Evolutionary conservation across 305 asterid species (phyloP), one percentile per base, ranked within the genome.

Genomic region (Euphrasia arctica): DNA sequence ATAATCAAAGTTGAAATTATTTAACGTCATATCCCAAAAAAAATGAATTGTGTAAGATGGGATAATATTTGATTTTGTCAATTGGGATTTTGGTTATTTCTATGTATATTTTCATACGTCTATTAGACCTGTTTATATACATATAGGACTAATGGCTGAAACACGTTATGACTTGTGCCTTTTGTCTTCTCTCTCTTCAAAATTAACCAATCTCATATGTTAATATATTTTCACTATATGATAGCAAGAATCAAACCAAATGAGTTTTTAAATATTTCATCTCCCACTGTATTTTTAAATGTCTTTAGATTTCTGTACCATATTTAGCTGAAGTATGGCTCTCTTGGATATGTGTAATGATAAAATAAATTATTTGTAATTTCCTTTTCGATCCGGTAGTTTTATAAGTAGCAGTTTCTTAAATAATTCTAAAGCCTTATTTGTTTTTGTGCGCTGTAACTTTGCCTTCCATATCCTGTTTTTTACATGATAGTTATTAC

Each of bases 311-410:
- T 9, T 55, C 2, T 39, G 54, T 18, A 43, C 12, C 47, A 49
- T 29, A 11, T 29, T 39, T 48, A 48, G 32, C n/a, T 61, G 9
- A 12, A 8, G 43, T 9, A 0, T 31, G 36, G 62, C 18, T 47
- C 60, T 69, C 28, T 32, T 45, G 52, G 52, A 5, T 62, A 25
- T 67, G 50, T 9, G 10, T 58, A 15, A 22, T 60, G 60, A 15
- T 28, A 51, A 42, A 42, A 22, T 41, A 4, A 22, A 36, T 49
- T 12, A 5, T 49, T 9, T 13, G 13, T 6, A 14, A 1, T 45
- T 54, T 14, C 25, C 36, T 57, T 54, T 47, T 4, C 14, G 11
- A 8, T 57, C 58, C 9, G 36, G 9, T 42, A 36, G 55, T 55
- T 29, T 54, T 51, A 28, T 39, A 34, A 45, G 9, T 45, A 45